Percentiles rank a stretch among this genome's conserved stretches.
These are phyloP conservation scores for Spirogloea muscicola DNA, from an alignment of 139 green algal genomes.

Conservation along the genomic window DNA sequence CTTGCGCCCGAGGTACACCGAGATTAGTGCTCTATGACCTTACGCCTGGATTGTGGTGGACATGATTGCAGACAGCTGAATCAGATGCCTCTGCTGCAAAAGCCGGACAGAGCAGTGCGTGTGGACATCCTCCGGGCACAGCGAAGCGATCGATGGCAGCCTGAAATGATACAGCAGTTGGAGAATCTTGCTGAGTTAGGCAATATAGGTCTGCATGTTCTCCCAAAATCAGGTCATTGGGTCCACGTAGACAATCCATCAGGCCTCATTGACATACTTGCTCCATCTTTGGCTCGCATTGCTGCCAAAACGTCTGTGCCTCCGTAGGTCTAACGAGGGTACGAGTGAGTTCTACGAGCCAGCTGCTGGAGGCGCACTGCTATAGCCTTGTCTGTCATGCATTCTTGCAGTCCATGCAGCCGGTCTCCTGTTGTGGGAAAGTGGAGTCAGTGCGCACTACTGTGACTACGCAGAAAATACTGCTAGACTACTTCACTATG, in stretches of 20 bases:
- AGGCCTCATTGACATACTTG: constrained; percentile 16
- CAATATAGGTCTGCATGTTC: constrained; percentile 8
- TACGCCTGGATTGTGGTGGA: neutral
- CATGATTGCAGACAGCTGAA: neutral
- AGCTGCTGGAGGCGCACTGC: too few relatives aligned
- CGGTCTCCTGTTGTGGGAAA: too few relatives aligned
- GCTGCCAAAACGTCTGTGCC: too few relatives aligned
- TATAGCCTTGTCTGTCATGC: too few relatives aligned
- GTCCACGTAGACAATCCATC: constrained; percentile 27
- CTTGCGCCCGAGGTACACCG: neutral
- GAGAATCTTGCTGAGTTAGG: neutral
- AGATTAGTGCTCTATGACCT: neutral
- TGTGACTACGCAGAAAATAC: too few relatives aligned
- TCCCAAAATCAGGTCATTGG: constrained; percentile 23
- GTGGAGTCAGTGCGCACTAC: too few relatives aligned
- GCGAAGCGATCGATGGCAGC: constrained; percentile 25
- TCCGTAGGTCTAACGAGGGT: too few relatives aligned
- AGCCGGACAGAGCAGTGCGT: neutral
- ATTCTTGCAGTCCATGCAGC: too few relatives aligned
- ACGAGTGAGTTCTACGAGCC: too few relatives aligned
- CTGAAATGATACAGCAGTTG: neutral
- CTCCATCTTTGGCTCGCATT: constrained; percentile 6
- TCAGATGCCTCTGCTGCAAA: constrained; percentile 7
- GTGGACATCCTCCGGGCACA: constrained; percentile 14
- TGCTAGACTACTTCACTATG: too few relatives aligned